Base-by-base conservation (phyloP, 169 alveolate genomes). In the Plasmodium inui region DNA sequence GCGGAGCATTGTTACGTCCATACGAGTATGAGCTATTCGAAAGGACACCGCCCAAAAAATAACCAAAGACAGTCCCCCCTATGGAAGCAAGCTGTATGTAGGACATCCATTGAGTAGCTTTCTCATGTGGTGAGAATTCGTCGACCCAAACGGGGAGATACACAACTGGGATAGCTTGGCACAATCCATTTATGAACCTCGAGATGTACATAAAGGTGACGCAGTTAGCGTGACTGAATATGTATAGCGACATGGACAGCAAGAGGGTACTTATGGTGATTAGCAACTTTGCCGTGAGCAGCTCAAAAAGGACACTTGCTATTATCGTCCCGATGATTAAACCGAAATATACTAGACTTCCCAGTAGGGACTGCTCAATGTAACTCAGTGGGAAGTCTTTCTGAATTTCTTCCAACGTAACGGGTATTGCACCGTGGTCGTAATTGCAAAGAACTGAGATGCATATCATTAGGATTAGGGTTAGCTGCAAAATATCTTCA, bases 91-190 rank as follows among this genome's bases (percentile, higher is more conserved):
- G 95, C 70, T 98, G 99, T 30, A 98, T 85, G 50, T 97, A 92
- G 3, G 99, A 98, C 99, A 98, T 98, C 99, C 99, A 98, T 57
- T 96, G 96, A 7, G 99, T 98, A 83, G 97, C 96, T 73, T 95
- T 89, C 70, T 95, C 96, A 5, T 82, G 92, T 1, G 99, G 99
- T 7, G 99, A 97, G 80, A 97, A 98, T 72, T 96, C 98, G 93
- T 98, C 99, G 26, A 98, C 98, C 99, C 99, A 98, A 2, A 98
- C 99, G 0, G 99, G 99, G 8, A 96, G 96, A 82, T 98, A 98
- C 7, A 98, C 98, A 12, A 98, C 98, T 67, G 98, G 97, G 73
- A 98, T 96, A 0, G 99, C 98, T 95, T 98, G 98, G 0, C 99
- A 95, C 28, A 97, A 95, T 19, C 99, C 99, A 78, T 97, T 94